phyloP scores from a whole-genome alignment of 805 yeast genomes.

The Pichia californica region DNA sequence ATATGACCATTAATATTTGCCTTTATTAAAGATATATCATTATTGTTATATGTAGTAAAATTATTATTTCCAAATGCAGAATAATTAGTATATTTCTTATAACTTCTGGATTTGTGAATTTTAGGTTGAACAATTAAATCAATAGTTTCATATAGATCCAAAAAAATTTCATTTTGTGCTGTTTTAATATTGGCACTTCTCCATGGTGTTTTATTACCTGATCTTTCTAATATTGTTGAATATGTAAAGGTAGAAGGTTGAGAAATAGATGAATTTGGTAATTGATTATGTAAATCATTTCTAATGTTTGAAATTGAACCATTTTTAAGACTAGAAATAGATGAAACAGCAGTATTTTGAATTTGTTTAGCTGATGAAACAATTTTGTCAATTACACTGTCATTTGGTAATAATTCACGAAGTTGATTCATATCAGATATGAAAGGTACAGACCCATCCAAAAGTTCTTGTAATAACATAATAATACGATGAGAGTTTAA shows the following conservation, averaged over 20 bases:
- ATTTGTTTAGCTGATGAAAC: conserved; percentile 35
- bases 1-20: conserved; percentile 61
- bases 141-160: conserved; percentile 69
- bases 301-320: conserved; percentile 9
- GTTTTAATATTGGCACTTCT: conserved; percentile 63
- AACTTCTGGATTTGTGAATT: conserved; percentile 14
- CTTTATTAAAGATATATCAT: conserved; percentile 30
- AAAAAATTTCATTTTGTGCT: conserved; percentile 77
- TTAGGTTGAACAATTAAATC: conserved; percentile 44
- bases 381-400: conserved; percentile 47
- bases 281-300: conserved; percentile 11
- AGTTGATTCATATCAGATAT: conserved; percentile 66
- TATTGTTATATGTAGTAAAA: background rate
- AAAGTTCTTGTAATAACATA: conserved; percentile 65
- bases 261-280: background rate
- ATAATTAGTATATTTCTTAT: background rate
- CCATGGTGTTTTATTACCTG: conserved; percentile 60
- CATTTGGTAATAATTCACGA: conserved; percentile 62
- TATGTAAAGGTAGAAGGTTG: no score
- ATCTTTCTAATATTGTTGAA: conserved; percentile 27
- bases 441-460: conserved; percentile 72
- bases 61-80: background rate
- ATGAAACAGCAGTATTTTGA: conserved; percentile 27
- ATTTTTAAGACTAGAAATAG: conserved; percentile 25
- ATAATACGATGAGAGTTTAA: conserved; percentile 67